Evolutionary conservation across 176 grass and related monocot species (phyloP).

Genomic region (bread wheat (Triticum aestivum)): DNA sequence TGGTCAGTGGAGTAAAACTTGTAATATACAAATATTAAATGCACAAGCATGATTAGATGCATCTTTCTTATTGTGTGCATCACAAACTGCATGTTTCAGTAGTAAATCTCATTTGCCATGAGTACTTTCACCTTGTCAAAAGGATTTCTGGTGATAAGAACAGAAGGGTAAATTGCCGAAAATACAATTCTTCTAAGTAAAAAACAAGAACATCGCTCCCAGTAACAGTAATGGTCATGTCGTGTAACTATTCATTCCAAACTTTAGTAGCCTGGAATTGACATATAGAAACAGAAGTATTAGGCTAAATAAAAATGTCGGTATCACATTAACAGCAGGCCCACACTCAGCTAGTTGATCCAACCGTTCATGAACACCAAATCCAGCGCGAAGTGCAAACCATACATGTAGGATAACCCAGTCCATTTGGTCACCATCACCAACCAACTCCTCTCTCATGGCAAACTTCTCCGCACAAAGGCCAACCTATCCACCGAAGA

Average conservation of each 20-base stretch:
- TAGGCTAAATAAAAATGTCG: neutral
- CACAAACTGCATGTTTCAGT: neutral
- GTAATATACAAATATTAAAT: neutral
- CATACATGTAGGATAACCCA: slow-evolving; percentile 72
- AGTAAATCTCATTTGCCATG: neutral
- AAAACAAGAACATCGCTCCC: neutral
- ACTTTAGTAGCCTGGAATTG: neutral
- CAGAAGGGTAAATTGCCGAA: neutral
- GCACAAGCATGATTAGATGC: neutral
- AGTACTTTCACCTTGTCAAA: slow-evolving; percentile 2
- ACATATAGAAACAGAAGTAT: neutral
- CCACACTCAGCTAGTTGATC: neutral
- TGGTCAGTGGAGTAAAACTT: neutral
- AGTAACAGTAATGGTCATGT: neutral
- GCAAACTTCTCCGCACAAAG: slow-evolving; percentile 54
- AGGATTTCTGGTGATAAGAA: neutral
- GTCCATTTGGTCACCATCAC: slow-evolving; percentile 42
- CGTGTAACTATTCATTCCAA: neutral
- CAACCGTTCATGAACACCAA: neutral
- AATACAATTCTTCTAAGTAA: neutral
- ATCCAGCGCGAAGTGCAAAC: neutral
- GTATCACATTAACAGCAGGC: neutral
- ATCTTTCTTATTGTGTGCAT: neutral
- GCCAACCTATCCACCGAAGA: slow-evolving; percentile 43
- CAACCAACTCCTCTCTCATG: slow-evolving; percentile 23